Base-by-base conservation (phyloP, 139 green algal species). In the Gonium pectorale region DNA sequence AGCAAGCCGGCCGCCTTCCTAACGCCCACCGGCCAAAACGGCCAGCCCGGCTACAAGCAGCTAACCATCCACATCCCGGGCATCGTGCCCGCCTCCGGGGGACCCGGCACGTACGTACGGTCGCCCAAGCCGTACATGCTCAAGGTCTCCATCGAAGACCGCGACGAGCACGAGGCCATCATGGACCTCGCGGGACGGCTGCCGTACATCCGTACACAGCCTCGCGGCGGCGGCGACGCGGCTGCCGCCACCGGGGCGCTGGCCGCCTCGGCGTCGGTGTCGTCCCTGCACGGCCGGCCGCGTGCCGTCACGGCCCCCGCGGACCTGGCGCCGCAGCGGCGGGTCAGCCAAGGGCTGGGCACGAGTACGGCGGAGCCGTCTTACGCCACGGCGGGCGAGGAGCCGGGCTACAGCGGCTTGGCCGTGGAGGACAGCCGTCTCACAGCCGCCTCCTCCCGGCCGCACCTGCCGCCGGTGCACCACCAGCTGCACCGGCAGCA, bases 101-200 rank as follows among this genome's bases (percentile, higher is more conserved):
- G 13, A 17, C 38, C 67, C 7, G 67, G 67, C 7, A 38, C 33
- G 17, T 72, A 63, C n/a, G 40, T 40, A 17, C 77, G 77, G 21
- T 56, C 77, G 22, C 77, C 77, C n/a, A 83, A 83, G 63, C 77
- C 60, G 11, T 77, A 43, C 35, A 46, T 68, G 64, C 35, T 78
- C 46, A 73, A 74, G 46, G 62, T 84, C 5, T 17, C 63, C 15
- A 85, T 85, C 27, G 79, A 85, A 33, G 79, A 85, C 49, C 35
- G 63, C 7, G 79, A 85, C 79, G 79, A 85, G 79, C 26, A 52
- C 33, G 64, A 85, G 24, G 64, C 64, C 8, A 85, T 85, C 27
- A 35, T 78, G 17, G 49, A 77, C 17, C 35, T 85, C 5, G 63
- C 79, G 40, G 63, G 29, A 0, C 64, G 79, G 4, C 49, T 85